Percentiles rank a stretch among this genome's conserved stretches.
Conservation (phyloP, 495 filamentous ascomycete species). For the Niebla homalea region DNA sequence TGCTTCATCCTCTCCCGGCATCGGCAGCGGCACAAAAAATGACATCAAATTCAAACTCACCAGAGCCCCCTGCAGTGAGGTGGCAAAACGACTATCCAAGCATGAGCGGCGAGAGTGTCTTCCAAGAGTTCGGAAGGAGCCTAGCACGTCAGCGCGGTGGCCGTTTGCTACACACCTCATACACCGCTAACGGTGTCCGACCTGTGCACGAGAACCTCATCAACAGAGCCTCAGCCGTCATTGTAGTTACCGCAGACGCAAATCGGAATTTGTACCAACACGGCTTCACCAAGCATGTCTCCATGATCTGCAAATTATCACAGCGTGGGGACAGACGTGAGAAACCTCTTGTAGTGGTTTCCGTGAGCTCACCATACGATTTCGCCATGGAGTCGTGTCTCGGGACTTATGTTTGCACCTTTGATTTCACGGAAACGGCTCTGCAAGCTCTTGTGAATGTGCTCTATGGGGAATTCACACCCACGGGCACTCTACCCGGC, state of each 20-base stretch:
- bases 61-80: constrained; percentile 25
- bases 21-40: constrained; percentile 41
- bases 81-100: constrained; percentile 50
- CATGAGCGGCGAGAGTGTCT: constrained; percentile 78
- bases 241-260: constrained; percentile 79
- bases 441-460: constrained; percentile 70
- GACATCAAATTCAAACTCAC: background rate
- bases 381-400: constrained; percentile 85
- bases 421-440: constrained; percentile 85
- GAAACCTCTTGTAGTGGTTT: constrained; percentile 67
- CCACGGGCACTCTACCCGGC: constrained; percentile 62
- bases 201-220: constrained; percentile 84
- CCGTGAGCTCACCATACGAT: constrained; percentile 84
- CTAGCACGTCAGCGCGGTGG: constrained; percentile 69
- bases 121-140: constrained; percentile 68
- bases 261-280: constrained; percentile 83
- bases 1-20: constrained; percentile 76
- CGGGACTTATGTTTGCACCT: constrained; percentile 82
- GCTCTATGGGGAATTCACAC: constrained; percentile 61
- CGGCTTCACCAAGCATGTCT: constrained; percentile 82
- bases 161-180: constrained; percentile 77
- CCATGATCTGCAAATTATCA: constrained; percentile 75
- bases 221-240: constrained; percentile 69
- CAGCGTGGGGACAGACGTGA: constrained; percentile 41
- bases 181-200: constrained; percentile 77